Base-by-base conservation (phyloP, 2,329 filamentous ascomycete genomes). In the Xylariaceae sp. region DNA sequence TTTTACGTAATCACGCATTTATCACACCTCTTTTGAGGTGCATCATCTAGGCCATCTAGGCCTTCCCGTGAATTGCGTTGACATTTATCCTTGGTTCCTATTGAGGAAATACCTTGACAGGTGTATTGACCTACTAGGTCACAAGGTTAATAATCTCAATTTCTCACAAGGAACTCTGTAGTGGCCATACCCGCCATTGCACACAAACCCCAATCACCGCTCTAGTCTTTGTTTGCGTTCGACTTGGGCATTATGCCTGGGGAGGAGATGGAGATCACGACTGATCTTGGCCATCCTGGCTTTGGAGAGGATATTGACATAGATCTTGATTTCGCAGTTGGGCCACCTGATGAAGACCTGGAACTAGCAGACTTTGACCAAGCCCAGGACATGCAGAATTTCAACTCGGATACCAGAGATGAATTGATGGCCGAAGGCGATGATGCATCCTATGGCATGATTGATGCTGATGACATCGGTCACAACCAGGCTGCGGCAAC, bases 231-330 rank as follows among this genome's bases (percentile, higher is more conserved):
- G 32, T 40, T 26, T 47, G 26, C 16, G 18, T 44, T 40, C 44
- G 45, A 44, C 32, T 20, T 29, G 9, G 40, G 29, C 56, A 65
- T 48, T 29, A 72, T 72, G 70, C 65, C 70, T 26, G 65, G 60
- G 48, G 70, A 71, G 50, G 70, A 71, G 50, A 72, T 72, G 70
- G 70, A 72, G 43, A 71, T 72, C 55, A 64, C 63, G 18, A 62
- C 69, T 44, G 70, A 71, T 54, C 65, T 70, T 44, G 65, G 66
- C 53, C 70, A 65, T 12, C 18, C 58, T 42, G 67, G 62, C 19
- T 66, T 65, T 21, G 65, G 52, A 19, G 69, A 72, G 49, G 70
- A 72, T 44, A 72, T 72, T 56, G 70, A 72, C 51, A 71, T 72
- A 56, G 70, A 72, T 58, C 57, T 72, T 46, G 70, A 72, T 62